phyloP scores from a whole-genome alignment of 2,329 filamentous ascomycete genomes.

The Gnomoniopsis smithogilvyi region DNA sequence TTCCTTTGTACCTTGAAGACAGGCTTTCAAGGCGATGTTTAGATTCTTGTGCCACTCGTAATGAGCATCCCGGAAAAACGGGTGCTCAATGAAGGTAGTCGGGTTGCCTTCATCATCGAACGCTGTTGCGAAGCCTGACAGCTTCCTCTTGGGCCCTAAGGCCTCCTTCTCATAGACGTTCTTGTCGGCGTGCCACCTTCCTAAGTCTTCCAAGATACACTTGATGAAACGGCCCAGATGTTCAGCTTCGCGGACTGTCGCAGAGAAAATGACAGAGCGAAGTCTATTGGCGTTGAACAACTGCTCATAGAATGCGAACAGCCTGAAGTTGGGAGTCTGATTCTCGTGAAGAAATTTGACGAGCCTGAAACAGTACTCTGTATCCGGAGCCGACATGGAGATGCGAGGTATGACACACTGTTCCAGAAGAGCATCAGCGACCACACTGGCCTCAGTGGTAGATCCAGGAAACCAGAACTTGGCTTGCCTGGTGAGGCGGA shows the following conservation, averaged over 20 bases:
- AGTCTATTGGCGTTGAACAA: conserved; percentile 82
- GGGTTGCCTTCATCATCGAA: conserved; percentile 70
- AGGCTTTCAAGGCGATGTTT: conserved; percentile 74
- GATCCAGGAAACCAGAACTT: conserved; percentile 71
- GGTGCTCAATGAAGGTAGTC: conserved; percentile 72
- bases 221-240: conserved; percentile 90
- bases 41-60: conserved; percentile 90
- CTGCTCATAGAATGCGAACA: conserved; percentile 77
- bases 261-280: conserved; percentile 80
- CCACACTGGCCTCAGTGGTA: conserved; percentile 58
- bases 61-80: conserved; percentile 79
- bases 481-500: conserved; percentile 72
- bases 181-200: conserved; percentile 79
- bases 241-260: conserved; percentile 86
- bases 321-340: conserved; percentile 81
- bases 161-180: conserved; percentile 78
- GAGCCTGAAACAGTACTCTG: conserved; percentile 84
- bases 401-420: conserved; percentile 90
- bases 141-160: conserved; percentile 52
- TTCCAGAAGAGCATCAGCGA: conserved; percentile 78
- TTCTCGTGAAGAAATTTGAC: conserved; percentile 83
- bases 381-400: conserved; percentile 78
- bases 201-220: conserved; percentile 75
- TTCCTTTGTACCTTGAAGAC: conserved; percentile 70
- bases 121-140: conserved; percentile 75